phyloP scores from a whole-genome alignment of 306 rosid genomes.

The Myrica gale region DNA sequence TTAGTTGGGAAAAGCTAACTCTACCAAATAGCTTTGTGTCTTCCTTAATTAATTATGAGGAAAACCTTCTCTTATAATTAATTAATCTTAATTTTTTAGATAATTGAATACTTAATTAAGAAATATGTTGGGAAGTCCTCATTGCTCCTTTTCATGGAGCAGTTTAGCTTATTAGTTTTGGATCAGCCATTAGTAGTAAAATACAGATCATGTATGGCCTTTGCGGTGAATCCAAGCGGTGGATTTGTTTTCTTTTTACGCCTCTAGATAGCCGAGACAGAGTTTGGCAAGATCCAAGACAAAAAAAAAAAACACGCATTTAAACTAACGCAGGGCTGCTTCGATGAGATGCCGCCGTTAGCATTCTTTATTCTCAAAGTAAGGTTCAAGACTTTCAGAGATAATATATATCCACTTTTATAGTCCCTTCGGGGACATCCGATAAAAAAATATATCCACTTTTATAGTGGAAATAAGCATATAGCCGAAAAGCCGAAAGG shows the following conservation, averaged over 20 bases:
- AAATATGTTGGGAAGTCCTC: background rate
- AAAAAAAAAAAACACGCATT: background rate
- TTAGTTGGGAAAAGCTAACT: background rate
- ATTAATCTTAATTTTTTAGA: too few relatives aligned
- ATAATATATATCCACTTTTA: too few relatives aligned
- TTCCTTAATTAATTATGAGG: background rate
- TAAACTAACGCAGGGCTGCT: background rate
- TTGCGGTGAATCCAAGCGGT: too few relatives aligned
- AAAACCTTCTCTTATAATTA: too few relatives aligned
- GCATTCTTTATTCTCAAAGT: background rate
- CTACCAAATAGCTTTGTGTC: background rate
- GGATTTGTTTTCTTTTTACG: too few relatives aligned
- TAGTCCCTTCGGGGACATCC: too few relatives aligned
- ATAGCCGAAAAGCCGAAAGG: background rate
- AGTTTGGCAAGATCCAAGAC: constrained; percentile 15
- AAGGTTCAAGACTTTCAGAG: too few relatives aligned
- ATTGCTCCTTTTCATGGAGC: background rate
- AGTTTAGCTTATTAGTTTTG: background rate
- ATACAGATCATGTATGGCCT: background rate
- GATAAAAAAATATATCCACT: too few relatives aligned
- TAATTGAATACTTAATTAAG: too few relatives aligned
- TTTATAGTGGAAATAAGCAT: background rate
- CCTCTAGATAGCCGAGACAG: background rate
- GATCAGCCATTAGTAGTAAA: background rate
- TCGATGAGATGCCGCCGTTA: background rate